Percentiles rank a stretch among this genome's conserved stretches.
Conservation (phyloP, 768 basidiomycete species). For the Fibroporia radiculosa region DNA sequence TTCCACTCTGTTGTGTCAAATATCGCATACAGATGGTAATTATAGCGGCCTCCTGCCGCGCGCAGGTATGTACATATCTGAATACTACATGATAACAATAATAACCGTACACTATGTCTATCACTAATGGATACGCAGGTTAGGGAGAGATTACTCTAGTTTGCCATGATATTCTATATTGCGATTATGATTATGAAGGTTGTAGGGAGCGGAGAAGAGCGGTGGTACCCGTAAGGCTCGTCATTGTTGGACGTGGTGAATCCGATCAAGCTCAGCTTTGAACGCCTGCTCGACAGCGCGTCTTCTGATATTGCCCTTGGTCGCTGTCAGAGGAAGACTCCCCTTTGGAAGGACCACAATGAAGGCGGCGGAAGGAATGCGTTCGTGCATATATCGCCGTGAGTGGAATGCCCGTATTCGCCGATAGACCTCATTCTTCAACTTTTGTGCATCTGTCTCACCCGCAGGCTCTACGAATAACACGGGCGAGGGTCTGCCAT, state of each 20-base stretch:
- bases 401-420: conserved; percentile 68
- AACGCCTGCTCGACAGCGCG: conserved; percentile 67
- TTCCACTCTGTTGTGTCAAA: no score
- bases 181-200: no score
- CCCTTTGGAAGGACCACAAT: conserved; percentile 57
- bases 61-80: no score
- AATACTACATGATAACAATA: no score
- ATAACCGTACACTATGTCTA: no score
- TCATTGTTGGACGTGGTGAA: conserved; percentile 33
- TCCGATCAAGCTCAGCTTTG: conserved; percentile 47
- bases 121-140: no score
- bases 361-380: conserved; percentile 58
- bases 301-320: conserved; percentile 77
- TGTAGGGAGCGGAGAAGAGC: no score
- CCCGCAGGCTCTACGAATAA: conserved; percentile 61
- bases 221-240: no score
- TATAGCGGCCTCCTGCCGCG: no score
- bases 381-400: conserved; percentile 73
- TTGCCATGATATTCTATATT: no score
- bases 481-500: conserved; percentile 66
- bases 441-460: conserved; percentile 46
- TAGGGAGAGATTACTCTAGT: no score
- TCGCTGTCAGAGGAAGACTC: conserved; percentile 67
- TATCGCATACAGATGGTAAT: no score
- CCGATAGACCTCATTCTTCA: conserved; percentile 71